These are phyloP conservation scores for Telopea speciosissima DNA, from an alignment of 177 flowering plant genomes.

Conservation along the genomic window DNA sequence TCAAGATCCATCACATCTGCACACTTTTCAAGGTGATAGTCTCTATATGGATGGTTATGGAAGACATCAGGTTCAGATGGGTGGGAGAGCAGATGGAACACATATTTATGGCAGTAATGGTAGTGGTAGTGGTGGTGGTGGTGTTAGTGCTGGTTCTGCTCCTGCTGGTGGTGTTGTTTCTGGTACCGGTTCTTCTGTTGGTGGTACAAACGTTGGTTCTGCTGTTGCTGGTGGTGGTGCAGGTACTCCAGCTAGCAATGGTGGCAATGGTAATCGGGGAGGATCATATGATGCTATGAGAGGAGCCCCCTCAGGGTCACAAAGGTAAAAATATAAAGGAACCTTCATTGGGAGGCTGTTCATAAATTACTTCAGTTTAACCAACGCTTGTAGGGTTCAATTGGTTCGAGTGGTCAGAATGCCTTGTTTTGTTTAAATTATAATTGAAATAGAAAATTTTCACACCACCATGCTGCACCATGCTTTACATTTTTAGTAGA, in stretches of 20 bases:
- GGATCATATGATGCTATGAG: constrained; percentile 21
- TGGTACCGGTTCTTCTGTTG: no score
- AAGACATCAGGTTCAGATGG: constrained; percentile 26
- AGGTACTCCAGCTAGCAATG: constrained; percentile 4
- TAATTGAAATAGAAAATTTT: no score
- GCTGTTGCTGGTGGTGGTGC: neutral
- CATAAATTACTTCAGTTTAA: no score
- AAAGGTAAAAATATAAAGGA: constrained; percentile 7
- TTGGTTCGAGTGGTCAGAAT: no score
- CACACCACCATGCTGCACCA: no score
- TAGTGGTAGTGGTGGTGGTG: constrained; percentile 2
- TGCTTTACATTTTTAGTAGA: no score
- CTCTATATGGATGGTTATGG: constrained; percentile 33
- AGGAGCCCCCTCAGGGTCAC: constrained; percentile 13
- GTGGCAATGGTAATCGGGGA: constrained; percentile 20
- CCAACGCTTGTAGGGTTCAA: no score
- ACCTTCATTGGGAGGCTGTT: neutral
- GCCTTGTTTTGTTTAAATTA: no score
- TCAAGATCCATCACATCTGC: constrained; percentile 30
- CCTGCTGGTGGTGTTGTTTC: neutral
- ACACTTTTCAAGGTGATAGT: constrained; percentile 23
- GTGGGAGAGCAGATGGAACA: constrained; percentile 25
- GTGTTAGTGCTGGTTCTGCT: constrained; percentile 7
- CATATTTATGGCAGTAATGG: constrained; percentile 14
- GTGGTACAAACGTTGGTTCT: neutral